phyloP scores from a whole-genome alignment of 164 flowering plant genomes.

The Annona cherimola region DNA sequence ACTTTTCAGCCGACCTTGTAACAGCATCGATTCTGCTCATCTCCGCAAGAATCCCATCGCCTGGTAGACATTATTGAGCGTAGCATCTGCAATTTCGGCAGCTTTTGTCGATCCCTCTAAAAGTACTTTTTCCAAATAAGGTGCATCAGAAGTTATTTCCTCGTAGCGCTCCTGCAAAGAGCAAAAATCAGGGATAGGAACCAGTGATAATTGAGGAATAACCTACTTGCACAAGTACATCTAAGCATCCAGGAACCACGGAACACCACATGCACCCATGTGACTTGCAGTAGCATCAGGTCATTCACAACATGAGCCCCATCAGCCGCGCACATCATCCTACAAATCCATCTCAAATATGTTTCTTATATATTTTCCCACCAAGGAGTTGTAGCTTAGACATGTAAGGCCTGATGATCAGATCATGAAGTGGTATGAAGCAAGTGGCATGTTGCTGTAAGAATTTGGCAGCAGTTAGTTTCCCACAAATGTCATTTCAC shows the following conservation, averaged over 20 bases:
- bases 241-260: not conserved
- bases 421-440: too few species aligned
- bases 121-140: conserved; percentile 65
- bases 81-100: conserved; percentile 64
- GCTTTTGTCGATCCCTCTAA: conserved; percentile 79
- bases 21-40: conserved; percentile 36
- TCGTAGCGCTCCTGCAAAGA: conserved; percentile 62
- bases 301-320: not conserved
- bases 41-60: conserved; percentile 89
- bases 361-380: not conserved
- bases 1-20: conserved; percentile 23
- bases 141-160: conserved; percentile 71
- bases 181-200: not conserved
- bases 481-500: too few species aligned
- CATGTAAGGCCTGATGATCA: too few species aligned
- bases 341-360: not conserved
- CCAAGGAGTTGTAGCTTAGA: too few species aligned
- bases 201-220: not conserved
- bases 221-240: not conserved
- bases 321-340: not conserved
- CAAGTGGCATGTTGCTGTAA: too few species aligned
- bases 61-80: conserved; percentile 77
- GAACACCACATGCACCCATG: not conserved
- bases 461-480: too few species aligned
- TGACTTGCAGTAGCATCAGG: not conserved